Evolutionary conservation across 2,329 filamentous ascomycete genomes (phyloP).

Genomic region (Chaetomiaceae sp.): DNA sequence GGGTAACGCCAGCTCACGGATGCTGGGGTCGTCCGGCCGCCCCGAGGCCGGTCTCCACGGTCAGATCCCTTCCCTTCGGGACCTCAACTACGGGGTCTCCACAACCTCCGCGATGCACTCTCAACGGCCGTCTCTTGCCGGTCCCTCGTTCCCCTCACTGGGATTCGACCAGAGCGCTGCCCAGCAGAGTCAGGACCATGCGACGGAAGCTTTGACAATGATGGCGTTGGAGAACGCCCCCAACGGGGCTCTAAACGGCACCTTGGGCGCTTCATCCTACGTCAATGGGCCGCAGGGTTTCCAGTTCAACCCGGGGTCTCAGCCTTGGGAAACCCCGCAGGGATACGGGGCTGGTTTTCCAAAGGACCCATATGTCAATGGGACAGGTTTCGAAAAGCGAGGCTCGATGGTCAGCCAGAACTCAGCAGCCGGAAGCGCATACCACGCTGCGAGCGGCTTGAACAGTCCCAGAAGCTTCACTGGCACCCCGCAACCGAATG

Average conservation of each 20-base stretch:
- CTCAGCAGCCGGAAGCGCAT: slow-evolving; percentile 33
- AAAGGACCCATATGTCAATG: slow-evolving; percentile 32
- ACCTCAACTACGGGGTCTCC: slow-evolving; percentile 30
- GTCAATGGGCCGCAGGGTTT: slow-evolving; percentile 34
- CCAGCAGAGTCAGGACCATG: slow-evolving; percentile 34
- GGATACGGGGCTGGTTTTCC: slow-evolving; percentile 27
- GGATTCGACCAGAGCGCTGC: slow-evolving; percentile 32
- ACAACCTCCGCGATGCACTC: slow-evolving; percentile 44
- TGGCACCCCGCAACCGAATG: slow-evolving; percentile 28
- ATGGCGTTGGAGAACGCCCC: slow-evolving; percentile 33
- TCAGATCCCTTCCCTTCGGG: slow-evolving; percentile 30
- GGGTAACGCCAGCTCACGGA: slow-evolving; percentile 41
- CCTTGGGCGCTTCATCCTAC: slow-evolving; percentile 21
- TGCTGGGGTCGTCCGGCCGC: slow-evolving; percentile 52
- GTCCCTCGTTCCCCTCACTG: slow-evolving; percentile 42
- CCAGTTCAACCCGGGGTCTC: slow-evolving; percentile 44
- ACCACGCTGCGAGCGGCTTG: slow-evolving; percentile 26
- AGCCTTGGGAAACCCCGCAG: slow-evolving; percentile 41
- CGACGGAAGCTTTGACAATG: slow-evolving; percentile 33
- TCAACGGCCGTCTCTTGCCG: slow-evolving; percentile 41
- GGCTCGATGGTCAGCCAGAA: slow-evolving; percentile 36
- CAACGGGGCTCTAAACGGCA: slow-evolving; percentile 13
- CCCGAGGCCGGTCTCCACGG: slow-evolving; percentile 38
- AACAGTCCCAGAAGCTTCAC: slow-evolving; percentile 31
- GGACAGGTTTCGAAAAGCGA: slow-evolving; percentile 30